Conservation (phyloP, 257 asterid genomes). For the Ilex asprella region DNA sequence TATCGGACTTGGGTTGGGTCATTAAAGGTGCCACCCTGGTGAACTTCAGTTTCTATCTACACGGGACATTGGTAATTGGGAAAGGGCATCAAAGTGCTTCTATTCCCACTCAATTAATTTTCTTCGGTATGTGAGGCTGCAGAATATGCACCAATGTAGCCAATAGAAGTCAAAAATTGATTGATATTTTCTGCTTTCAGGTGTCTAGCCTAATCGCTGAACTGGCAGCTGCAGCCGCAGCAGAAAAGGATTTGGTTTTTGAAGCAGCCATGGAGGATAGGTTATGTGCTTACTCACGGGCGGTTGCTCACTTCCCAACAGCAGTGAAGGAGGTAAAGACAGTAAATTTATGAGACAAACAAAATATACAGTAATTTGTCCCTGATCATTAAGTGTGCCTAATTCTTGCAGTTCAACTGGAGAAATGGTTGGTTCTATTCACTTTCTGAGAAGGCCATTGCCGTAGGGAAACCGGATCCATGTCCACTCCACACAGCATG, state of each 20-base stretch:
- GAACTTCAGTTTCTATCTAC: background rate
- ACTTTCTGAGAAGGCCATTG: conserved; percentile 73
- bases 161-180: background rate
- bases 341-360: background rate
- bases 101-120: background rate
- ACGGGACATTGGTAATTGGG: background rate
- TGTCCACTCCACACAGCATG: conserved; percentile 90
- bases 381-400: background rate
- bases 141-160: background rate
- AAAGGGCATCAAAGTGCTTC: background rate
- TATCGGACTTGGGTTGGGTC: too few relatives aligned
- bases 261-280: conserved; percentile 78
- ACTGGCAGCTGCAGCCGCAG: conserved; percentile 80
- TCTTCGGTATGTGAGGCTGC: background rate
- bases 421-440: conserved; percentile 96
- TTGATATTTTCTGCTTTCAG: conserved; percentile 27
- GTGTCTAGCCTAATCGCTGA: conserved; percentile 73
- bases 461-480: conserved; percentile 78
- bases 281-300: conserved; percentile 85
- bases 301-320: conserved; percentile 92
- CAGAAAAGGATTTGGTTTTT: conserved; percentile 66
- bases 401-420: conserved; percentile 72
- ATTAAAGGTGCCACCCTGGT: background rate
- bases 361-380: background rate
- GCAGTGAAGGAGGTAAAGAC: conserved; percentile 88